A percentile compares a stretch with the other conserved stretches of the same genome.
These are phyloP conservation scores for Plasmodium vinckei DNA, from an alignment of 169 alveolate genomes.

Conservation along the genomic window DNA sequence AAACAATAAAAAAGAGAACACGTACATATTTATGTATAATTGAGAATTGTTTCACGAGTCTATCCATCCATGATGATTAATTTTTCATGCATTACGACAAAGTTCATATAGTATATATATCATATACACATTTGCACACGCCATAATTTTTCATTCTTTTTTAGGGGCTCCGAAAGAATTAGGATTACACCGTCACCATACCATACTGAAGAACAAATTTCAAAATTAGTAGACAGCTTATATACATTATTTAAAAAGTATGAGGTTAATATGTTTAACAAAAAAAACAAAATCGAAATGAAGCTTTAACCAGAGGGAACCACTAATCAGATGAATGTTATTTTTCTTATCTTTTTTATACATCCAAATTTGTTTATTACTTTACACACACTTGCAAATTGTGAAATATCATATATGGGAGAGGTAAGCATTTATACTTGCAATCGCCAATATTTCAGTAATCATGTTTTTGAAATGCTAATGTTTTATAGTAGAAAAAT, in stretches of 20 bases:
- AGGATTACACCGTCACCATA: constrained; percentile 91
- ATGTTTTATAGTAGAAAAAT: no score
- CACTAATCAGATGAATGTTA: neutral
- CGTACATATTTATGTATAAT: neutral
- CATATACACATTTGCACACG: neutral
- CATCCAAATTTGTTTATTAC: neutral
- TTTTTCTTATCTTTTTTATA: neutral
- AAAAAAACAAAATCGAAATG: constrained; percentile 19
- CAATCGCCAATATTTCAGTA: no score
- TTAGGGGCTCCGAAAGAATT: constrained; percentile 87
- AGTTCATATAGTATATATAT: neutral
- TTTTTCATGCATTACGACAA: no score
- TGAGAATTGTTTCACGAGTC: no score
- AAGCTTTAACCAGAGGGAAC: constrained; percentile 5
- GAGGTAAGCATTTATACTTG: no score
- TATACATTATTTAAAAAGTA: constrained; percentile 49
- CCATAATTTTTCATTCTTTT: neutral
- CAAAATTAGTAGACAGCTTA: constrained; percentile 77
- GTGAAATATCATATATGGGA: no score
- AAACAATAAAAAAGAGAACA: neutral
- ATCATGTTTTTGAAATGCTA: no score
- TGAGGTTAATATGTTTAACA: constrained; percentile 51
- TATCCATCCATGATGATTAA: no score
- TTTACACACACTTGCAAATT: no score
- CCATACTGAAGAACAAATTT: constrained; percentile 87